A percentile compares a stretch with the other conserved stretches of the same genome.
These are phyloP conservation scores for Eutrema heterophyllum DNA, from an alignment of 345 rosid species.

Conservation along the genomic window DNA sequence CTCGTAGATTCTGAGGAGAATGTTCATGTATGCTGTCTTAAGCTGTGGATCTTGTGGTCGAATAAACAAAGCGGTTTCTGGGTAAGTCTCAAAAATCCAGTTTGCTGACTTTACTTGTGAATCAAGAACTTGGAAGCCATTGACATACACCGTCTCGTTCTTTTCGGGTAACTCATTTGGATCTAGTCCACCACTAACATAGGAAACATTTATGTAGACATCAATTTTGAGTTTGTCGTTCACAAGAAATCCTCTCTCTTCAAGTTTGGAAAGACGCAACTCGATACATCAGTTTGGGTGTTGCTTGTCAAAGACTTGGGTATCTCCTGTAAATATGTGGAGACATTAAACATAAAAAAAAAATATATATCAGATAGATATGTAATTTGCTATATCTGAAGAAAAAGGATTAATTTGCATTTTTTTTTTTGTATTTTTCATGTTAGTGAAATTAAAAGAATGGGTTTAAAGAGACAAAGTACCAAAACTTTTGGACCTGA, in stretches of 20 bases:
- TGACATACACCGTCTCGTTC: not conserved
- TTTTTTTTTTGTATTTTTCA: not conserved
- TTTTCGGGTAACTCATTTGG: not conserved
- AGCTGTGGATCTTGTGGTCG: constrained; percentile 1
- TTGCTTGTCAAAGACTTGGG: not conserved
- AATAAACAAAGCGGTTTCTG: not conserved
- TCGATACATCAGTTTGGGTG: not conserved
- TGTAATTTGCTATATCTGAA: not conserved
- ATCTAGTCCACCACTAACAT: not conserved
- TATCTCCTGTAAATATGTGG: not conserved
- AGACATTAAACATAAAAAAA: not conserved
- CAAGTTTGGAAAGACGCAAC: not conserved
- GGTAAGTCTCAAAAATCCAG: not conserved
- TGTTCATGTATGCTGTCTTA: constrained; percentile 9
- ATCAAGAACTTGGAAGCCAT: constrained; percentile 4
- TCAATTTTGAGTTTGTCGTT: not conserved
- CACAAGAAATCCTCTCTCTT: not conserved
- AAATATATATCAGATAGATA: too few species aligned
- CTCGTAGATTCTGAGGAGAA: not conserved
- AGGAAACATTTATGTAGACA: not conserved
- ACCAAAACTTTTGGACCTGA: not conserved
- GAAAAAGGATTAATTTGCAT: not conserved
- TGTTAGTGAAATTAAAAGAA: not conserved
- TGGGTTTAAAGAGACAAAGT: not conserved
- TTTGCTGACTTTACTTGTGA: not conserved